Evolutionary conservation across 805 yeast species (phyloP).

Genomic region (Zygosaccharomyces bisporus): DNA sequence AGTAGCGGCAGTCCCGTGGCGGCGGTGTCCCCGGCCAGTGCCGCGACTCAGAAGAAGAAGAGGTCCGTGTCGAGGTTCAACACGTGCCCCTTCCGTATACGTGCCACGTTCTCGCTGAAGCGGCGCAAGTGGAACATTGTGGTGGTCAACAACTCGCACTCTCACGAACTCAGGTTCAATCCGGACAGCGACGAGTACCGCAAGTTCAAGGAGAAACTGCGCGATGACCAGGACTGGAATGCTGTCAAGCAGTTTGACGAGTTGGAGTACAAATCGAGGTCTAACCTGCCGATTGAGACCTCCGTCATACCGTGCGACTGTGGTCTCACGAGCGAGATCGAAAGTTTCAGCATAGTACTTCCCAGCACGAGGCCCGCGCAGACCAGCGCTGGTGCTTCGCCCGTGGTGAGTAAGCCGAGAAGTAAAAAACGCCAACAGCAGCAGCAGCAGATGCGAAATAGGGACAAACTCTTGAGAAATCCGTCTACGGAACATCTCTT

Average conservation of each 20-base stretch:
- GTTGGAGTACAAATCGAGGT: conserved; percentile 33
- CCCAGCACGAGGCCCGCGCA: conserved; percentile 26
- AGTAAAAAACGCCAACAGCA: conserved; percentile 12
- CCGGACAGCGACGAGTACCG: conserved; percentile 37
- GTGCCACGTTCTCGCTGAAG: conserved; percentile 57
- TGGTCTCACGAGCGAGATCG: conserved; percentile 37
- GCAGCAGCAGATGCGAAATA: conserved; percentile 14
- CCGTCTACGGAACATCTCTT: conserved; percentile 22
- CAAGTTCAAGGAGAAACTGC: conserved; percentile 32
- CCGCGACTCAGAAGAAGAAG: conserved; percentile 22
- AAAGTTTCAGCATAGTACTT: conserved; percentile 34
- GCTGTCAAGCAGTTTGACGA: conserved; percentile 37
- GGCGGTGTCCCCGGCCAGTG: background rate
- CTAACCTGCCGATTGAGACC: conserved; percentile 33
- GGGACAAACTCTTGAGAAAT: conserved; percentile 19
- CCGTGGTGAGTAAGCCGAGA: conserved; percentile 18
- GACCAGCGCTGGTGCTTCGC: conserved; percentile 6
- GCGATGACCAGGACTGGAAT: conserved; percentile 29
- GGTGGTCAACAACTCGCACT: conserved; percentile 56
- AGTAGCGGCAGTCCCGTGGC: conserved; percentile 8
- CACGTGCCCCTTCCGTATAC: conserved; percentile 59
- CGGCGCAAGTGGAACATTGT: conserved; percentile 56
- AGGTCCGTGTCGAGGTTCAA: conserved; percentile 35
- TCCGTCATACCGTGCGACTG: conserved; percentile 37
- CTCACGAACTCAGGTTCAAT: conserved; percentile 45